Evolutionary conservation across 2,329 filamentous ascomycete genomes (phyloP).

Genomic region (Fusarium sp.): DNA sequence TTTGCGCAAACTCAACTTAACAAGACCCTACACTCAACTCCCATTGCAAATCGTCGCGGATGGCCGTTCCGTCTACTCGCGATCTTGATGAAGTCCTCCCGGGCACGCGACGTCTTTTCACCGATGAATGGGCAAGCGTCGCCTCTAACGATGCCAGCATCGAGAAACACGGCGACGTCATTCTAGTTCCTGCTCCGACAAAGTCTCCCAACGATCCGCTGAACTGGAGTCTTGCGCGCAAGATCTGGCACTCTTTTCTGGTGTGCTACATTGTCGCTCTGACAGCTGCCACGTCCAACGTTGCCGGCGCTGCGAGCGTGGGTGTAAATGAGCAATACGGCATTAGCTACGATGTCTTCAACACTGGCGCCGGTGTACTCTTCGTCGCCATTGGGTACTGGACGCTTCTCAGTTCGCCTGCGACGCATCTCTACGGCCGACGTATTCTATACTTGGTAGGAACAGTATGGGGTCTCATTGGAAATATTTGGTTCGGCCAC

Average conservation of each 20-base stretch:
- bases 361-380: conserved; percentile 68
- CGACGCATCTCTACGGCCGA: conserved; percentile 67
- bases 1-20: conserved; percentile 26
- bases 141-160: conserved; percentile 42
- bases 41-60: conserved; percentile 25
- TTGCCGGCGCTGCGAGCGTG: conserved; percentile 65
- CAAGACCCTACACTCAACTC: conserved; percentile 8
- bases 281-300: conserved; percentile 69
- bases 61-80: conserved; percentile 40
- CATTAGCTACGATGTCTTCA: conserved; percentile 65
- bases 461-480: conserved; percentile 62
- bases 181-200: conserved; percentile 67
- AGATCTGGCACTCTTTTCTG: conserved; percentile 64
- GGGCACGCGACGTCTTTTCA: conserved; percentile 50
- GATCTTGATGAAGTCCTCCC: conserved; percentile 47
- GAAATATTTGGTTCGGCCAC: conserved; percentile 66
- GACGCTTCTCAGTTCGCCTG: conserved; percentile 65
- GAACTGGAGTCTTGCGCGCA: conserved; percentile 63
- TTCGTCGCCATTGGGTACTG: conserved; percentile 69
- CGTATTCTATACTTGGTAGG: conserved; percentile 68
- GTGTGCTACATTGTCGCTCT: conserved; percentile 67
- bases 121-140: conserved; percentile 46
- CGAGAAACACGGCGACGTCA: conserved; percentile 58
- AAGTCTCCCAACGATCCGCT: conserved; percentile 65
- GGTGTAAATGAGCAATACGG: conserved; percentile 64